Conservation (phyloP, 2,329 filamentous ascomycete genomes). For the Aspergillus intermedius region DNA sequence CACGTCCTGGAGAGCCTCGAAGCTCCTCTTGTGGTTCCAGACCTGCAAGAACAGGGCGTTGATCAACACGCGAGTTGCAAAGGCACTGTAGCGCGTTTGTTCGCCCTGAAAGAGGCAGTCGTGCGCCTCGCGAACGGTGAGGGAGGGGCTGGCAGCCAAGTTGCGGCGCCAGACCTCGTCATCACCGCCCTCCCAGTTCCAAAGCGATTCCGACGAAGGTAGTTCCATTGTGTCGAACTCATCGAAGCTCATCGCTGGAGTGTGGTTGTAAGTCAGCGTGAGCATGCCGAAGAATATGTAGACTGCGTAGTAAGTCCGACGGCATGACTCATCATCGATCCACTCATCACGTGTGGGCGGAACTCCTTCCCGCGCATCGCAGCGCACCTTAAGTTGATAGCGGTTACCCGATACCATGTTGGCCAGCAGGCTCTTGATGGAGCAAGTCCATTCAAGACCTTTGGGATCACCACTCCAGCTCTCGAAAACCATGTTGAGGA, state of each 20-base stretch:
- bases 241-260: constrained; percentile 94
- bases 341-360: constrained; percentile 78
- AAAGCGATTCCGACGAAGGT: constrained; percentile 87
- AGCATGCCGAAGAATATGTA: constrained; percentile 98
- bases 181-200: constrained; percentile 77
- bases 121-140: constrained; percentile 89
- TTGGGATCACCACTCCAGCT: constrained; percentile 99
- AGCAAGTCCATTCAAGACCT: constrained; percentile 96
- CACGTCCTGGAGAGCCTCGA: constrained; percentile 93
- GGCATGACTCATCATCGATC: constrained; percentile 94
- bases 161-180: constrained; percentile 79
- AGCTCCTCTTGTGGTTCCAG: constrained; percentile 97
- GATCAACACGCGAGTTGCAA: constrained; percentile 96
- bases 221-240: constrained; percentile 91
- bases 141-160: constrained; percentile 61
- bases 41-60: constrained; percentile 97
- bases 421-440: constrained; percentile 93
- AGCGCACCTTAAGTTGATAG: constrained; percentile 90
- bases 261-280: constrained; percentile 95
- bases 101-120: constrained; percentile 95
- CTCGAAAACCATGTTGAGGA: constrained; percentile 97
- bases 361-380: constrained; percentile 73
- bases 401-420: constrained; percentile 98
- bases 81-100: constrained; percentile 84
- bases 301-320: constrained; percentile 94